These are phyloP conservation scores for Pseudoneurospora amorphoporcata DNA, from an alignment of 495 filamentous ascomycete species.

Conservation along the genomic window DNA sequence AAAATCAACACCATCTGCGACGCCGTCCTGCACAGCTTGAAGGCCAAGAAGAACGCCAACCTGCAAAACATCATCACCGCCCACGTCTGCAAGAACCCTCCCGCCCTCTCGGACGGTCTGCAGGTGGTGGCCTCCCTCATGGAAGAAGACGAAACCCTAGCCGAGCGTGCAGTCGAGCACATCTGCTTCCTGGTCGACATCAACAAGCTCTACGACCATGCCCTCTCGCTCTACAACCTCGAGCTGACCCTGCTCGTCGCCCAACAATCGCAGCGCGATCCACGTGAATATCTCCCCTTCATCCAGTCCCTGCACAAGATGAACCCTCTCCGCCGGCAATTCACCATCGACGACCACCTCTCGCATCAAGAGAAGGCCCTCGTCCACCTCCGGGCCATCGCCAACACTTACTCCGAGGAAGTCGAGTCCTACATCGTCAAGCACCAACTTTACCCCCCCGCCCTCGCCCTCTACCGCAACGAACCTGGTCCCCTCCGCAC, in stretches of 20 bases:
- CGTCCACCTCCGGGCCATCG: constrained; percentile 55
- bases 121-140: constrained; percentile 64
- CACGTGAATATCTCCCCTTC: constrained; percentile 91
- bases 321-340: constrained; percentile 55
- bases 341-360: constrained; percentile 82
- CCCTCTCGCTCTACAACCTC: constrained; percentile 82
- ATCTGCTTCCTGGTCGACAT: constrained; percentile 95
- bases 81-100: constrained; percentile 84
- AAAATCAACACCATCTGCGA: constrained; percentile 84
- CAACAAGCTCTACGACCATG: constrained; percentile 83
- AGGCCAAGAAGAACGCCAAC: constrained; percentile 52
- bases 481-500: constrained; percentile 44
- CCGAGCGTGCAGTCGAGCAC: constrained; percentile 81
- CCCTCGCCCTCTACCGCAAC: constrained; percentile 78
- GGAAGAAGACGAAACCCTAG: constrained; percentile 53
- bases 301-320: constrained; percentile 75
- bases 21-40: constrained; percentile 62
- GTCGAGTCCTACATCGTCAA: constrained; percentile 62
- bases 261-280: constrained; percentile 92
- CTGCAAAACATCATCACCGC: constrained; percentile 91
- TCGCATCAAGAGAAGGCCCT: constrained; percentile 67
- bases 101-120: constrained; percentile 80
- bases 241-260: constrained; percentile 84
- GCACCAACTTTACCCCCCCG: constrained; percentile 66
- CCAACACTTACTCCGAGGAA: constrained; percentile 50